A percentile compares a stretch with the other conserved stretches of the same genome.
Evolutionary conservation across 2,329 filamentous ascomycete species (phyloP).

Genomic region (Metarhizium brunneum): DNA sequence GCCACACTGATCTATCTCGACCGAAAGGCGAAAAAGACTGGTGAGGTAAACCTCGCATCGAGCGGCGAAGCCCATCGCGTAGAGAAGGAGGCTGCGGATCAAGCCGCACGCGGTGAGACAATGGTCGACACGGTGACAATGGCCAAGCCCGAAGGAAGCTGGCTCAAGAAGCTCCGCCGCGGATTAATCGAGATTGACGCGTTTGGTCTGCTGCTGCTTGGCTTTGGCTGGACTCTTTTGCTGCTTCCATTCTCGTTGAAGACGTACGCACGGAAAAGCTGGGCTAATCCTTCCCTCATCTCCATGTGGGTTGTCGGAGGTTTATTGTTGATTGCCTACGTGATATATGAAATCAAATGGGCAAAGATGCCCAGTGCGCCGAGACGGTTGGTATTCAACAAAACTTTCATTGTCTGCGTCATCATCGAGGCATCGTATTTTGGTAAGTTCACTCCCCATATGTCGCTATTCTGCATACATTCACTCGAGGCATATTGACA

Average conservation of each 20-base stretch:
- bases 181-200: slow-evolving; percentile 34
- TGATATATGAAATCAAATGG: slow-evolving; percentile 35
- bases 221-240: slow-evolving; percentile 44
- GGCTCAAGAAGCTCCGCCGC: slow-evolving; percentile 12
- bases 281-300: slow-evolving; percentile 33
- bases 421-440: slow-evolving; percentile 21
- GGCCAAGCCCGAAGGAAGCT: slow-evolving; percentile 11
- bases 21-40: slow-evolving; percentile 43
- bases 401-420: slow-evolving; percentile 20
- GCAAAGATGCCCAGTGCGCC: slow-evolving; percentile 16
- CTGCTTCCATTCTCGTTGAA: slow-evolving; percentile 59
- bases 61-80: slow-evolving; percentile 26
- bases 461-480: background rate
- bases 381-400: slow-evolving; percentile 18
- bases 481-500: background rate
- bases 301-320: slow-evolving; percentile 30
- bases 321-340: slow-evolving; percentile 30
- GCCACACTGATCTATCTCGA: slow-evolving; percentile 45
- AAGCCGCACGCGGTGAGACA: slow-evolving; percentile 4
- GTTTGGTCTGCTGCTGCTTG: slow-evolving; percentile 34
- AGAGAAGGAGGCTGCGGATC: slow-evolving; percentile 10
- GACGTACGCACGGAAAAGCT: slow-evolving; percentile 27
- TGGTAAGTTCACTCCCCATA: slow-evolving; percentile 6
- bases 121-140: background rate
- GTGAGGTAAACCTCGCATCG: slow-evolving; percentile 29